Evolutionary conservation across 257 asterid genomes (phyloP), one percentile per base, ranked within the genome.

Genomic region (Jacaranda copaia): DNA sequence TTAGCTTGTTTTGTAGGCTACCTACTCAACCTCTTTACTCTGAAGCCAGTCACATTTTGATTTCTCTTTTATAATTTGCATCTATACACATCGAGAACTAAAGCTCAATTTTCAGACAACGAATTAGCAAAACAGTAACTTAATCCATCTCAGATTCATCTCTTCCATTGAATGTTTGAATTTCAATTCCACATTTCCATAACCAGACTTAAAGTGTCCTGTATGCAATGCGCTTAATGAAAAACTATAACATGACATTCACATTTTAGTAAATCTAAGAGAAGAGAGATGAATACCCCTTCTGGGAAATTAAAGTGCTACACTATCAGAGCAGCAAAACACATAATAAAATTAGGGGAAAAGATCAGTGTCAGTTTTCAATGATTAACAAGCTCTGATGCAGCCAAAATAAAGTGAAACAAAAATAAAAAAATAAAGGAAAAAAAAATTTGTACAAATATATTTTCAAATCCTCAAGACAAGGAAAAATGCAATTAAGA

Each of bases 401-500:
- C 32, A 25, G 32, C 32, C 32, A 25, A 25, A 25, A 2, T 25
- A 25, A 25, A 25, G 32, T 25, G 32, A 25, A 25, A 25, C 2
- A 25, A 25, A 25, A 25, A 25, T 25, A 25, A 25, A 25, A 25
- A 25, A 25, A 25, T 25, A 25, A 25, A 25, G 32, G 1, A 25
- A 25, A 25, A 25, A 25, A 25, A 25, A 25, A 0, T 0, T 25
- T 25, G 32, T 25, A 25, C 32, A 25, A 25, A 25, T 25, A 0
- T 25, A 25, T 25, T 25, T 25, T 25, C 32, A 25, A 25, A 25
- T 25, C 32, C 32, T 25, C 32, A 25, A 25, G 32, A 25, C 32
- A 25, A 25, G 32, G 32, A 25, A 43, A 38, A 58, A 80, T 73
- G 78, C 75, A 65, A 25, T 25, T 25, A 25, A 25, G 32, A 25